Evolutionary conservation across 1,284 basidiomycete species (phyloP), one percentile per base, ranked within the genome.

Genomic region (Sporisorium iseilematis-ciliati): DNA sequence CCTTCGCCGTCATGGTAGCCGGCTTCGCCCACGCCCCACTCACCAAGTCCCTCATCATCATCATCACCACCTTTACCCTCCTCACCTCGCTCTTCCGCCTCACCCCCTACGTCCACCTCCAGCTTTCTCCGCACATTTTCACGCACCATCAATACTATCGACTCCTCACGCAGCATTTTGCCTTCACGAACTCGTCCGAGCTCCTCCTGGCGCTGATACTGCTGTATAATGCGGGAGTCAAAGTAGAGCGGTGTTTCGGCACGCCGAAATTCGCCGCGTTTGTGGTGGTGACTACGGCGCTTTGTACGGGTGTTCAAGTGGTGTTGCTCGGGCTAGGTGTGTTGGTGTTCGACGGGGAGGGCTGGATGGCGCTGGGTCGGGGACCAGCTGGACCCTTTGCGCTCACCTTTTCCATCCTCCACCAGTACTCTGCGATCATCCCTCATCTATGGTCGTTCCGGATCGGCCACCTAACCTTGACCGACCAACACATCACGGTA

Each of bases 171-270:
- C 92, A 94, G 82, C 92, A 93, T 63, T 78, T 93, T 20, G 91
- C 91, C 2, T 96, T 92, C 82, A 89, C 91, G 5, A 95, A 91
- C 84, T 94, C 92, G 0, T 92, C 92, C 64, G 93, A 96, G 82
- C 88, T 97, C 33, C 89, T 97, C 55, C 84, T 96, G 50, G 90
- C 90, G 1, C 90, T 92, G 73, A 81, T 95, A 25, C 77, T 95
- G 16, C 86, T 97, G 2, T 95, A 91, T 86, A 90, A 91, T 81
- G 88, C 90, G 23, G 90, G 90, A 1, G 86, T 93, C 2, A 89
- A 89, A 25, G 88, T 96, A 46, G 95, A 97, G 83, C 89, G 95
- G 59, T 90, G 91, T 42, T 96, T 95, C 82, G 95, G 95, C 2
- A 91, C 91, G 57, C 86, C 91, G 63, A 97, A 97, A 85, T 97